A percentile compares a stretch with the other conserved stretches of the same genome.
Conservation (phyloP, 106 monocot genomes). For the Dactylorhiza incarnata region DNA sequence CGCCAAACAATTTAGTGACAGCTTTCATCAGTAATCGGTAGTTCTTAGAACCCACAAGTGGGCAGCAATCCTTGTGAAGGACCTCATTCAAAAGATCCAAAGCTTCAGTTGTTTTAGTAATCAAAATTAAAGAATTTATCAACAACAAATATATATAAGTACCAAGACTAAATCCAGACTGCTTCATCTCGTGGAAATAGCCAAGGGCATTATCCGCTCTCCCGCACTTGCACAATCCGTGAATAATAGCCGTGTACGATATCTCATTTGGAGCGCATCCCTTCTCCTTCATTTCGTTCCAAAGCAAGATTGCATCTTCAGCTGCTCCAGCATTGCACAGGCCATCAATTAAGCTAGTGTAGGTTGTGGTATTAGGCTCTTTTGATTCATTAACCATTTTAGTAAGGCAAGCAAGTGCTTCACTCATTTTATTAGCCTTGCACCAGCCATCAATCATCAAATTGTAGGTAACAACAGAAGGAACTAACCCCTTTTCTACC, state of each 20-base stretch:
- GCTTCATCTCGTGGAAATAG: constrained; percentile 58
- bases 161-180: constrained; percentile 41
- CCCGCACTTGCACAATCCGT: constrained; percentile 75
- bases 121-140: constrained; percentile 48
- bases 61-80: constrained; percentile 21
- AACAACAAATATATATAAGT: constrained; percentile 36
- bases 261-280: constrained; percentile 54
- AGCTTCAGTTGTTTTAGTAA: constrained; percentile 30
- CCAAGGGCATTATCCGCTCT: constrained; percentile 32
- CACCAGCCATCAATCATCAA: constrained; percentile 77
- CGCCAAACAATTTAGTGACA: constrained; percentile 17
- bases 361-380: constrained; percentile 37
- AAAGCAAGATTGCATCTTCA: constrained; percentile 48
- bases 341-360: constrained; percentile 74
- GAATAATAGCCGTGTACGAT: constrained; percentile 49
- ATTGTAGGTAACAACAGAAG: constrained; percentile 74
- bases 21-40: constrained; percentile 39
- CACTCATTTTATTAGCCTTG: constrained; percentile 42
- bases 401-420: constrained; percentile 35
- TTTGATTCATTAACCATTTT: constrained; percentile 41
- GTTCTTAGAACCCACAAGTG: constrained; percentile 25
- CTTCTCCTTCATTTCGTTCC: constrained; percentile 62
- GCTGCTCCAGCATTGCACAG: constrained; percentile 37
- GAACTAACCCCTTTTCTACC: constrained; percentile 47
- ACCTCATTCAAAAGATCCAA: constrained; percentile 57